phyloP scores from a whole-genome alignment of 116 monocot species.

The Posidonia oceanica region DNA sequence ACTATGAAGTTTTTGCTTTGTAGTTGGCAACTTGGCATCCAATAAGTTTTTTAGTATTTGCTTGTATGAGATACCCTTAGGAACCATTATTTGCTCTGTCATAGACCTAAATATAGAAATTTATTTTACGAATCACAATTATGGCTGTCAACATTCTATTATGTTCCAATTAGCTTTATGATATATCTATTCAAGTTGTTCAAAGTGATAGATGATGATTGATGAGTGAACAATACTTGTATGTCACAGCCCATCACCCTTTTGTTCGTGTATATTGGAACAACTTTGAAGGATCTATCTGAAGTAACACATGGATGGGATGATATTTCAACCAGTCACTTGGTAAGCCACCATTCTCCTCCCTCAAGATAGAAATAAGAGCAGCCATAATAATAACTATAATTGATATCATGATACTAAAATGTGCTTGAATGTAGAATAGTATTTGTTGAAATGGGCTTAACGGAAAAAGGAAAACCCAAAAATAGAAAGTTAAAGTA shows the following conservation, averaged over 20 bases:
- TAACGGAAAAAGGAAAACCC: background rate
- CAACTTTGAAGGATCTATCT: constrained; percentile 92
- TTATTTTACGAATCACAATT: too few species aligned
- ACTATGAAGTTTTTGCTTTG: too few species aligned
- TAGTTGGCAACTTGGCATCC: too few species aligned
- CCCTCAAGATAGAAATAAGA: background rate
- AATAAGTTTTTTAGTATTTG: too few species aligned
- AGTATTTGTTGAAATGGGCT: background rate
- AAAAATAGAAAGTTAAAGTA: too few species aligned
- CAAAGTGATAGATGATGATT: background rate
- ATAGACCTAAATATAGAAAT: too few species aligned
- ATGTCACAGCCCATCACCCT: constrained; percentile 81
- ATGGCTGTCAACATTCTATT: too few species aligned
- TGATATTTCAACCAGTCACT: constrained; percentile 74
- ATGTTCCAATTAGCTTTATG: background rate
- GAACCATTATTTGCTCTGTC: too few species aligned
- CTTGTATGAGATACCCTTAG: too few species aligned
- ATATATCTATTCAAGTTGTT: background rate
- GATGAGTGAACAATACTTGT: background rate
- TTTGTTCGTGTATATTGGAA: constrained; percentile 88
- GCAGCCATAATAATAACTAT: background rate
- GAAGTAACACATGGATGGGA: constrained; percentile 98
- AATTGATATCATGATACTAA: too few species aligned
- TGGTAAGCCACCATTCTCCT: constrained; percentile 37
- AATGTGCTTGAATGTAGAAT: background rate